Percentiles rank a stretch among this genome's conserved stretches.
Evolutionary conservation across 352 stramenopile genomes (phyloP).

Genomic region (Phytophthora cactorum): DNA sequence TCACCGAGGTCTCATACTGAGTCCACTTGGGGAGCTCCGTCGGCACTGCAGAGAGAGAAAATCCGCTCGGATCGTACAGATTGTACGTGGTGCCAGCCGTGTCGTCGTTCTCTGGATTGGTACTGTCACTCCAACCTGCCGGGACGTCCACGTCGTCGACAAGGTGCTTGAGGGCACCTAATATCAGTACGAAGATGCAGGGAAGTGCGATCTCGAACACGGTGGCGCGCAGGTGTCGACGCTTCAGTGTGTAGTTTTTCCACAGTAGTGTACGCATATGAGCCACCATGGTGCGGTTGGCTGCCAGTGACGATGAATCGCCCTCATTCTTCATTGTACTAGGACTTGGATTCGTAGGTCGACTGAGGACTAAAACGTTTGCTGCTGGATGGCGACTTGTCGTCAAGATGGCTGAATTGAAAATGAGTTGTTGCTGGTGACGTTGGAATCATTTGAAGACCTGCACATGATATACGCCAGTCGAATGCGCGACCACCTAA

Average conservation of each 20-base stretch:
- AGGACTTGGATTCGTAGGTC: no score
- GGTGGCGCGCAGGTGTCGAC: not conserved
- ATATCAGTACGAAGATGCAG: not conserved
- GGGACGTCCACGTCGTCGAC: not conserved
- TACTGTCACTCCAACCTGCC: not conserved
- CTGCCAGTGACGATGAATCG: not conserved
- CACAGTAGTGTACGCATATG: not conserved
- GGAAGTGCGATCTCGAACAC: not conserved
- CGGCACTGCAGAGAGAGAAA: not conserved
- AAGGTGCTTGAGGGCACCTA: not conserved
- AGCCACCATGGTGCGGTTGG: not conserved
- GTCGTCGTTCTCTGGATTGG: not conserved
- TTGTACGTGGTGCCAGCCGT: not conserved
- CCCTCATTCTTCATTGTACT: not conserved
- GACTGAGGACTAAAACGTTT: not conserved
- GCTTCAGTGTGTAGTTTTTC: slow-evolving; percentile 2
- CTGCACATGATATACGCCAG: slow-evolving; percentile 1
- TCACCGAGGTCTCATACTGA: not conserved
- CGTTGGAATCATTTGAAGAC: not conserved
- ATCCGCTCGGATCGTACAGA: not conserved
- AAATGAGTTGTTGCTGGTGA: not conserved
- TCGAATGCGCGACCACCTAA: not conserved
- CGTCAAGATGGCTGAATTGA: not conserved
- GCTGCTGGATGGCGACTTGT: not conserved
- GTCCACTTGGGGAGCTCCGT: not conserved